Evolutionary conservation across 2,329 filamentous ascomycete genomes (phyloP).

Genomic region (Endothia cerciana): DNA sequence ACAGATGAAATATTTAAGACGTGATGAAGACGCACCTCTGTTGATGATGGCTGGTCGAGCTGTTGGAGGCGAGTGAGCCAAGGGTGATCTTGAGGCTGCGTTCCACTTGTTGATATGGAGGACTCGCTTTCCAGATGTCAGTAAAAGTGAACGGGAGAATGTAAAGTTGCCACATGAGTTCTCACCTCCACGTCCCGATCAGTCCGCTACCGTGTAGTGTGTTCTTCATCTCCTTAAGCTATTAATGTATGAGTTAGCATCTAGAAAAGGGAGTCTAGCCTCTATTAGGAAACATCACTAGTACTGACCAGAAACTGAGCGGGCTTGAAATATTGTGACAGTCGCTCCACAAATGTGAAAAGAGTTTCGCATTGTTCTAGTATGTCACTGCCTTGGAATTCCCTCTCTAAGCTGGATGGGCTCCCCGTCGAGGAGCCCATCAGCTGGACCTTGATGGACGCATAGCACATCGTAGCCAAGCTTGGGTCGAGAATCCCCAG

Average conservation of each 20-base stretch:
- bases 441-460: slow-evolving; percentile 5
- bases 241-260: not conserved
- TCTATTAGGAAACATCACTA: not conserved
- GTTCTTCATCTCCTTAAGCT: slow-evolving; percentile 3
- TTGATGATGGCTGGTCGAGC: slow-evolving; percentile 7
- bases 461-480: slow-evolving; percentile 5
- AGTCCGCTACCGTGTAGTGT: slow-evolving; percentile 1
- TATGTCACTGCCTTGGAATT: not conserved
- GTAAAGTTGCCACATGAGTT: not conserved
- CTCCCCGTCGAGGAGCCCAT: not conserved
- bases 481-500: slow-evolving; percentile 6
- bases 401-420: not conserved
- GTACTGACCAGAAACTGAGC: not conserved
- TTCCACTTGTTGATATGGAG: not conserved
- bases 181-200: slow-evolving; percentile 1
- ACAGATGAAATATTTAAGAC: not conserved
- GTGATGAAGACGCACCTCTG: not conserved
- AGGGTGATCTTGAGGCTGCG: not conserved
- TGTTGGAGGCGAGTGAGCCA: not conserved
- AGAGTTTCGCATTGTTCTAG: slow-evolving; percentile 2
- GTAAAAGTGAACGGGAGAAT: not conserved
- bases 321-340: slow-evolving; percentile 4
- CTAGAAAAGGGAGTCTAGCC: not conserved
- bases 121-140: not conserved
- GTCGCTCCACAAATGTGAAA: not conserved